These are phyloP conservation scores for Oryza meridionalis DNA, from an alignment of 176 grass and related monocot species.

Conservation along the genomic window DNA sequence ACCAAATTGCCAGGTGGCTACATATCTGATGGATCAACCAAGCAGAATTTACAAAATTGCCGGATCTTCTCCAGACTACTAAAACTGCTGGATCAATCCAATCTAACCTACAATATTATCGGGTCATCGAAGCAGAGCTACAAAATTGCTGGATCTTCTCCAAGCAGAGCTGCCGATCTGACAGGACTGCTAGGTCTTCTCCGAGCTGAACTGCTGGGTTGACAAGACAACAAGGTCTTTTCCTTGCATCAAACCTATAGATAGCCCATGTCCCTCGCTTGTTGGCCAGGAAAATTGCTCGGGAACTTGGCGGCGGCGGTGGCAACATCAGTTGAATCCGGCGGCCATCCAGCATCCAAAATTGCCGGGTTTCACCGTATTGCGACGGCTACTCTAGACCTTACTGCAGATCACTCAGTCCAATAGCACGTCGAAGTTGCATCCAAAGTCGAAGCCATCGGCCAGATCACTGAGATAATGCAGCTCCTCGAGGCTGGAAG, in stretches of 20 bases:
- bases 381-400: not conserved
- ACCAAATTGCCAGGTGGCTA: constrained; percentile 7
- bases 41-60: not conserved
- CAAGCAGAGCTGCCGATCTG: not conserved
- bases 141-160: not conserved
- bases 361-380: constrained; percentile 8
- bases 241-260: not conserved
- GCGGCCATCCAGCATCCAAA: constrained; percentile 21
- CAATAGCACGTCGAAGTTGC: not conserved
- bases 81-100: not conserved
- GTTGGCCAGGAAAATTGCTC: constrained; percentile 38
- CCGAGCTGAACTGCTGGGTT: constrained; percentile 21
- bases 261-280: not conserved
- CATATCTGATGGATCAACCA: not conserved
- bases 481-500: not conserved
- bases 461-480: constrained; percentile 23
- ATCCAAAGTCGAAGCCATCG: not conserved
- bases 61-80: not conserved
- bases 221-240: not conserved
- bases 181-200: constrained; percentile 3
- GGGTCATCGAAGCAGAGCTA: not conserved
- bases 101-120: constrained; percentile 6
- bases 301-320: not conserved
- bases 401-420: not conserved
- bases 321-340: constrained; percentile 22